Evolutionary conservation across 2,329 filamentous ascomycete genomes (phyloP).

Genomic region (Phyllosticta ampelicida): DNA sequence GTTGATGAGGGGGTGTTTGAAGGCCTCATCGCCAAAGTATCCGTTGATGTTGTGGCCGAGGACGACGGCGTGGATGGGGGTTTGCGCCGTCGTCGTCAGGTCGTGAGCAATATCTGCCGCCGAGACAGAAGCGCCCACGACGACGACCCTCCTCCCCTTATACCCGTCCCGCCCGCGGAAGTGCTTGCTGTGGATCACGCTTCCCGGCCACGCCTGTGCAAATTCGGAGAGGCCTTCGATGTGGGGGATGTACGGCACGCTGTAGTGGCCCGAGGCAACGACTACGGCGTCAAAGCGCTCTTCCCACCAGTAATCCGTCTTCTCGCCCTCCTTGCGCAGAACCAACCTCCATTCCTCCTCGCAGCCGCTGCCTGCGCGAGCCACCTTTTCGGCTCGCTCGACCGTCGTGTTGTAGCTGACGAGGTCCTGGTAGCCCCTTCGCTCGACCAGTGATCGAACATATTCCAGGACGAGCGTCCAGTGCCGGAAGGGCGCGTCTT

Average conservation of each 20-base stretch:
- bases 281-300: slow-evolving; percentile 53
- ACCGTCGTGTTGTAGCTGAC: slow-evolving; percentile 51
- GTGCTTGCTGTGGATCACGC: slow-evolving; percentile 46
- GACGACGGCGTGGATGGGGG: slow-evolving; percentile 44
- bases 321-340: slow-evolving; percentile 32
- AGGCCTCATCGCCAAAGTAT: slow-evolving; percentile 50
- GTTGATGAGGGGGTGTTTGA: slow-evolving; percentile 46
- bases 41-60: slow-evolving; percentile 40
- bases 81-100: slow-evolving; percentile 35
- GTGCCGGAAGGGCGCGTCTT: slow-evolving; percentile 50
- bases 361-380: neutral
- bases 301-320: slow-evolving; percentile 49
- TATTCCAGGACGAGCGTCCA: slow-evolving; percentile 48
- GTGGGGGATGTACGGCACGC: slow-evolving; percentile 45
- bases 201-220: slow-evolving; percentile 36
- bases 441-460: slow-evolving; percentile 41
- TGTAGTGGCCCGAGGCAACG: slow-evolving; percentile 51
- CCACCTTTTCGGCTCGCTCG: slow-evolving; percentile 44
- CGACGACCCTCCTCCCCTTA: slow-evolving; percentile 37
- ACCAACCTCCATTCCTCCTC: slow-evolving; percentile 43
- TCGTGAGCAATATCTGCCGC: slow-evolving; percentile 51
- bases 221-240: slow-evolving; percentile 41
- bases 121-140: slow-evolving; percentile 55
- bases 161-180: slow-evolving; percentile 39
- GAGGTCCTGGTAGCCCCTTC: slow-evolving; percentile 43